Base-by-base conservation (phyloP, 2,329 filamentous ascomycete genomes). In the Arthrobotrys conoides region DNA sequence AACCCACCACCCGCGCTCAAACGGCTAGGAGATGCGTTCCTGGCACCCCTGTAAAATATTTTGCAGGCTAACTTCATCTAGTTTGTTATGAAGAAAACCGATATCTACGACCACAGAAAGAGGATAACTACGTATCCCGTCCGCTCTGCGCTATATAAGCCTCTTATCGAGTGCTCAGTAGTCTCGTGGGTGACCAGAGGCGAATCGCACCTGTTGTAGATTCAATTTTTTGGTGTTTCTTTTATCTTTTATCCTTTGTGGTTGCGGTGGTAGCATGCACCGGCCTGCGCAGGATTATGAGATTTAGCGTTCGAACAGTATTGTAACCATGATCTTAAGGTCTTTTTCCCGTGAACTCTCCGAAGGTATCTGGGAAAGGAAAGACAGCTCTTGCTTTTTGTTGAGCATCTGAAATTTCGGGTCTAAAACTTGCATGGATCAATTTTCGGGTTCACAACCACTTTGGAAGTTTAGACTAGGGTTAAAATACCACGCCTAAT, bases 131-230 rank as follows among this genome's bases (percentile, higher is more conserved):
- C 48, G 70, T 68, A 67, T 73, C 70, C 70, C 70, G 70, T 67
- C 38, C 49, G 70, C 70, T 72, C 69, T 72, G 69, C 69, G 46
- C 22, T 76, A 71, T 33, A 49, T 59, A 76, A 71, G 71, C 76
- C 57, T 76, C 57, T 46, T 70, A 76, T 76, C 76, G 76, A 53
- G 51, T 38, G 16, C 38, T 14, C 53, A 79, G 70, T 79, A 79
- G 27, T 79, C 59, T 36, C 36, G 75, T 75, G 69, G 55, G 75
- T 79, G 69, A 79, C 61, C 61, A 79, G 24, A 18, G 51, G 75
- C 27, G 75, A 76, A 80, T 77, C 67, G 24, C 10, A 27, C 33
- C 10, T 72, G 33, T 79, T 57, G 71, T 75, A 59, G 51, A 57
- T 57, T 36, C 8, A n/a, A 9, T 16, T 51, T 24, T 24, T 10